Evolutionary conservation across 129 eudicot species (phyloP).

Genomic region (Smallanthus sonchifolius): DNA sequence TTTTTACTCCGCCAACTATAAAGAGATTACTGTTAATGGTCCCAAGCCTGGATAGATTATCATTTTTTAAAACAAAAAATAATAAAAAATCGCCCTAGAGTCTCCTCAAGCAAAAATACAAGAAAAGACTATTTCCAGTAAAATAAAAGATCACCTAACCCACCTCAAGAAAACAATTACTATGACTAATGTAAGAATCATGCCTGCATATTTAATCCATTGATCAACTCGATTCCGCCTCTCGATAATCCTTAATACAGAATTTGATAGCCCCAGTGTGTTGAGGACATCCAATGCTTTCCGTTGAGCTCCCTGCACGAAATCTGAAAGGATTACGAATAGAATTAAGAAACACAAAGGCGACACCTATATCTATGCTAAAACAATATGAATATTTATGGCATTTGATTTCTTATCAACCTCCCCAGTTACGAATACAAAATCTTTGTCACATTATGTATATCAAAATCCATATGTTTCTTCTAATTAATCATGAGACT

Average conservation of each 20-base stretch:
- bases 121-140: constrained; percentile 17
- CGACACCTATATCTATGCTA: not conserved
- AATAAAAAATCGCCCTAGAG: no score
- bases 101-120: constrained; percentile 1
- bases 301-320: constrained; percentile 88
- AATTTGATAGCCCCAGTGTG: constrained; percentile 88
- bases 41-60: no score
- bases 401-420: constrained; percentile 3
- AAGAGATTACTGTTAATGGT: no score
- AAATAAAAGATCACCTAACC: constrained; percentile 46
- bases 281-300: constrained; percentile 93
- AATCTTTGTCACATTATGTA: not conserved
- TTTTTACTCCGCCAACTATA: no score
- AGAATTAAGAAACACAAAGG: not conserved
- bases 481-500: not conserved
- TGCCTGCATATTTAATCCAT: constrained; percentile 96
- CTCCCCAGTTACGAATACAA: no score
- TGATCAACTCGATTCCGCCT: constrained; percentile 84
- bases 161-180: constrained; percentile 83
- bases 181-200: constrained; percentile 66
- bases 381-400: not conserved
- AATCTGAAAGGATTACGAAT: not conserved
- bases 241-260: constrained; percentile 82
- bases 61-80: no score
- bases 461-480: not conserved